Evolutionary conservation across 176 grass and related monocot species (phyloP), one percentile per base, ranked within the genome.

Genomic region (Oryza australiensis): DNA sequence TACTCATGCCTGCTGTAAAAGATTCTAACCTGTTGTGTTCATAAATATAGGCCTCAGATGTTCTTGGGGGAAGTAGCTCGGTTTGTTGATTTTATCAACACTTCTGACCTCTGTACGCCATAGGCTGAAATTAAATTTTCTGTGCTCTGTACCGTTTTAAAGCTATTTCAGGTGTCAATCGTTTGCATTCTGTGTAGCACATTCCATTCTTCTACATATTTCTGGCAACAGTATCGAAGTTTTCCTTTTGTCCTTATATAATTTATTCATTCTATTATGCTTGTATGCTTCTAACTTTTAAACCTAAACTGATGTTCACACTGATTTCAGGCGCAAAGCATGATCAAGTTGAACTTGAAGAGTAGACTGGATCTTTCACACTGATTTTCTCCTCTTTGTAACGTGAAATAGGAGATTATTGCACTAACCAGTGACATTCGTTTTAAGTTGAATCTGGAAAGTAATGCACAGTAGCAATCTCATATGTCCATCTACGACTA

Each of bases 1-100:
- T 24, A 29, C 75, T 86, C 70, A 84, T 83, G 62, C 33, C 32
- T 92, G 35, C 63, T 75, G 41, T 62, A 72, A 64, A 72, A 83
- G 16, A 73, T 89, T 84, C 68, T 78, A 76, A 65, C 9, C 23
- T 81, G 37, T 75, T 76, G 57, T n/a, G 11, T 37, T 77, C 45
- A 73, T 78, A 34, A 67, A 78, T 68, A 57, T 28, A 23, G 76
- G 3, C 27, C 81, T 38, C 77, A 68, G 10, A 86, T 74, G 26
- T 86, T 57, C 69, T 86, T 0, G 32, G 37, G 79, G 70, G 86
- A 80, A 68, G 18, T 69, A 66, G 26, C 6, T 83, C 83, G 79
- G 49, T 38, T 73, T 68, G 22, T 77, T 3, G 13, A 73, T 48
- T 65, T 73, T 76, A 68, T 74, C 43, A 71, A 83, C 33, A 78